Base-by-base conservation (phyloP, 208 protist genomes). In the Balamuthia mandrillaris region DNA sequence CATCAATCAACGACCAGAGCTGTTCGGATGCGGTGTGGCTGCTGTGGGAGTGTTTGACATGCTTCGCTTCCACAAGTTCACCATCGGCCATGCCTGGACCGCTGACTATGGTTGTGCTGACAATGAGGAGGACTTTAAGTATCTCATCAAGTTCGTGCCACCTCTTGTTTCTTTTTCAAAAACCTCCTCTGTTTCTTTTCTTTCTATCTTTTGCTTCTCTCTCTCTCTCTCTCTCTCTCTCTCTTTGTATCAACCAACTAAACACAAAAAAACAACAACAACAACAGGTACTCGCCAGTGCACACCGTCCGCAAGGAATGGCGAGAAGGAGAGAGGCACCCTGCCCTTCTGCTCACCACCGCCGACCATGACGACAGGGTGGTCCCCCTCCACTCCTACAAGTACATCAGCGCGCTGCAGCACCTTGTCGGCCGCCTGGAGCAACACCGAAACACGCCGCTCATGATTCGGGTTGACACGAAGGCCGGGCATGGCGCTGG, bases 311-410 rank as follows among this genome's bases (percentile, higher is more conserved):
- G 56, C 24, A 75, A 75, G 29, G 21, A 75, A 2, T n/a, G n/a
- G n/a, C n/a, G n/a, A n/a, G n/a, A n/a, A n/a, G n/a, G n/a, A n/a
- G 86, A 87, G 42, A 89, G 94, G 72, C 98, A 98, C 85, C 97
- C 97, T 33, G 84, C 93, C 0, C 93, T 97, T 42, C 87, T 98
- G 3, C 90, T 98, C 0, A 88, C 95, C 3, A 98, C 96, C 18
- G 94, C 92, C 51, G 95, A 97, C 85, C 96, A 98, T 90, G 97
- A 98, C 85, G 97, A 98, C 87, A 91, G 97, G 37, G 97, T 98
- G 31, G 92, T 97, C 66, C 97, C 97, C n/a, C 85, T 97, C 56
- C 97, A 98, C 87, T 96, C 96, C 1, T 95, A 96, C 68, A 98
- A 98, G 91, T 97, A 96, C 78, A 78, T 96, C 0, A 94, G 96